Evolutionary conservation across 2,329 filamentous ascomycete species (phyloP).

Genomic region (Colletotrichum liriopes): DNA sequence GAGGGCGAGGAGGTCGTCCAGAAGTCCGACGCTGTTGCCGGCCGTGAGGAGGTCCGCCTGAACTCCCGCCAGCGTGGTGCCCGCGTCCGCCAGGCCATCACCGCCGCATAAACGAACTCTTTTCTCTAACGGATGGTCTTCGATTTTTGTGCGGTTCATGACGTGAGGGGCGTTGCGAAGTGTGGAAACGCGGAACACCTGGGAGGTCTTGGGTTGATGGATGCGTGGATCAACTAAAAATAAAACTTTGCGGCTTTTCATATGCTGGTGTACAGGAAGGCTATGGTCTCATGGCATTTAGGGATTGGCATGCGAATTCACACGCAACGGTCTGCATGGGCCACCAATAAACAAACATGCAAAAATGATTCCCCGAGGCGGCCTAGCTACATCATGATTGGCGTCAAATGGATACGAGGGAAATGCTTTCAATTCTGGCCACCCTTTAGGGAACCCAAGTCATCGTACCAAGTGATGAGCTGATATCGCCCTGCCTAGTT

Average conservation of each 20-base stretch:
- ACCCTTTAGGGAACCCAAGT: not conserved
- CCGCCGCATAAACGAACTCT: constrained; percentile 68
- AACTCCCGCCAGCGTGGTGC: constrained; percentile 93
- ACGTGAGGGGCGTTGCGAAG: constrained; percentile 31
- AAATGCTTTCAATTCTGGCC: constrained; percentile 51
- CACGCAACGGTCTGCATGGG: constrained; percentile 39
- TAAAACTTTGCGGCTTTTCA: constrained; percentile 47
- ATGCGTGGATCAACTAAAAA: constrained; percentile 36
- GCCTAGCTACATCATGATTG: constrained; percentile 32
- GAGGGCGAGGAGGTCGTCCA: constrained; percentile 96
- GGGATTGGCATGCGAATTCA: constrained; percentile 53
- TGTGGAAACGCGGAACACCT: constrained; percentile 37
- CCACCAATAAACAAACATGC: constrained; percentile 44
- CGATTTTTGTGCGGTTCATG: constrained; percentile 27
- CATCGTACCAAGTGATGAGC: not conserved
- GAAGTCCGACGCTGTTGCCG: constrained; percentile 82
- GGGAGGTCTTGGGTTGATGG: constrained; percentile 45
- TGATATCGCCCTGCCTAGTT: too few relatives aligned
- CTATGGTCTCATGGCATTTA: constrained; percentile 55
- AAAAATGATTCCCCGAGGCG: constrained; percentile 33
- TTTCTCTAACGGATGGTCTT: constrained; percentile 11
- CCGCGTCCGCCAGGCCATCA: constrained; percentile 75
- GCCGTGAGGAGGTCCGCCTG: constrained; percentile 78
- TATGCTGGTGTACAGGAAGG: constrained; percentile 51
- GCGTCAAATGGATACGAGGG: constrained; percentile 45